Evolutionary conservation across 176 grass and related monocot genomes (phyloP), one percentile per base, ranked within the genome.

Genomic region (Cenchrus purpureus): DNA sequence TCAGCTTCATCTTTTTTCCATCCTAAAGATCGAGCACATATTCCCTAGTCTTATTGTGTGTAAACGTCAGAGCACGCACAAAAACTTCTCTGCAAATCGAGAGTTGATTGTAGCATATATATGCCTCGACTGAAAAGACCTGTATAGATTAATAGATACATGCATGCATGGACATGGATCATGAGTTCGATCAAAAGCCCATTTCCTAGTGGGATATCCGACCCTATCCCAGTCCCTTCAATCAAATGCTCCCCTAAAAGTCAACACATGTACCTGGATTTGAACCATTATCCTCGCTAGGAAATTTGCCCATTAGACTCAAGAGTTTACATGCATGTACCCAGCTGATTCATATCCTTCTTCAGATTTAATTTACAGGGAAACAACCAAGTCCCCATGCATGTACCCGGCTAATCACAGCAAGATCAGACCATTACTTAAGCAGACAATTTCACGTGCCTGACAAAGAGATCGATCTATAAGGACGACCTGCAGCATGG

Each of bases 201-300:
- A n/a, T 44, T 61, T 25, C 58, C 20, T 61, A 61, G 20, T 25
- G 58, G 58, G 20, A 70, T 46, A 71, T 46, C 68, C 16, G 10
- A 22, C 22, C 68, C n/a, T 71, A 46, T 48, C 68, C 43, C n/a
- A 71, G 68, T 71, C 68, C 68, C 68, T 13, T 49, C 68, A 62
- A 62, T 12, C 10, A 12, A 11, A 25, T 12, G 59, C 3, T 17
- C 59, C 59, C n/a, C 5, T 57, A 57, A 11, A 25, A 61, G 59
- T 62, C 59, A 62, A 25, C 57, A 22, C 8, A 22, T 32, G 31
- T 12, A 62, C n/a, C 0, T 62, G 10, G 2, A 10, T 25, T 62
- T 62, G n/a, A 28, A 28, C 58, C 59, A n/a, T 59, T 2, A 59
- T 59, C 19, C 19, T 59, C 0, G 6, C 19, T n/a, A 59, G 57